phyloP scores from a whole-genome alignment of 305 asterid genomes.

The Stenogyne calaminthoides region DNA sequence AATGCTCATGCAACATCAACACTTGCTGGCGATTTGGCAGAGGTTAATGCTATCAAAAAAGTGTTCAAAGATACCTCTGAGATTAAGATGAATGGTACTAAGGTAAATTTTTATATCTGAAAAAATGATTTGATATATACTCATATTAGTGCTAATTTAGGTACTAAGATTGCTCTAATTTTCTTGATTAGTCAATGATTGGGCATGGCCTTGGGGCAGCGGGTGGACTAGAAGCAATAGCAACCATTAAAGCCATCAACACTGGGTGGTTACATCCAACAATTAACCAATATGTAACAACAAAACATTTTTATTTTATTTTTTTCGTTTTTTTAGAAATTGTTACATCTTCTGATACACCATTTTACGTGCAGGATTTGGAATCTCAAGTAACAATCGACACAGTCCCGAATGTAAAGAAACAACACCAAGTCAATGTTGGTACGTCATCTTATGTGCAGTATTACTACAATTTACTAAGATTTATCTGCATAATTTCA shows the following conservation, averaged over 20 bases:
- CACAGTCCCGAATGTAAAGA: conserved; percentile 76
- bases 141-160: neutral
- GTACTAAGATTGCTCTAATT: neutral
- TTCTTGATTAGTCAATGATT: conserved; percentile 54
- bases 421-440: conserved; percentile 64
- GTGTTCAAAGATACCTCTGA: conserved; percentile 66
- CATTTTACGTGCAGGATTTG: conserved; percentile 41
- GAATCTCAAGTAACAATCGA: conserved; percentile 62
- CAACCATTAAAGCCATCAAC: conserved; percentile 68
- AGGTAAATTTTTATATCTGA: conserved; percentile 34
- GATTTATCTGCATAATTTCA: neutral
- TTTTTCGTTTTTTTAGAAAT: too few species aligned
- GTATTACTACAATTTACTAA: too few species aligned
- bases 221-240: conserved; percentile 75
- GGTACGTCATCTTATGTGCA: conserved; percentile 42
- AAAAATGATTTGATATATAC: neutral
- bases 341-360: neutral
- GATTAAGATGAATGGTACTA: conserved; percentile 78
- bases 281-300: conserved; percentile 61
- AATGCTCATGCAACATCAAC: conserved; percentile 85
- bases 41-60: conserved; percentile 72
- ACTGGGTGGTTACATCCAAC: conserved; percentile 87
- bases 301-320: neutral
- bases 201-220: conserved; percentile 81
- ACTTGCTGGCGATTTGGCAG: conserved; percentile 74